phyloP scores from a whole-genome alignment of 345 rosid species.

The Anacardium occidentale region DNA sequence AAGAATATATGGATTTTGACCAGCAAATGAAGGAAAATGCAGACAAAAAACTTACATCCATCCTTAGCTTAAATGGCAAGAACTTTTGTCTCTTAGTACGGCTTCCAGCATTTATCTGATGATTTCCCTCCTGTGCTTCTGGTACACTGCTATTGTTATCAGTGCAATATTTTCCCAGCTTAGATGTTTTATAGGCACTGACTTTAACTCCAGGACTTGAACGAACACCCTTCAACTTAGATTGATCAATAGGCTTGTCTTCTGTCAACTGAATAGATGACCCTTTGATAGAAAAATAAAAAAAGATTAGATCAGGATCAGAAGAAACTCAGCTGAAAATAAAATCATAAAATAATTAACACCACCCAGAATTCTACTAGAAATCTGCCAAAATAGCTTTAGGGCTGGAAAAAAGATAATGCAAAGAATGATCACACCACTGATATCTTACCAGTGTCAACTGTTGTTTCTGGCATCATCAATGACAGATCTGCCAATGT shows the following conservation, averaged over 20 bases:
- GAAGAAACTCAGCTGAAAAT: conserved; percentile 8
- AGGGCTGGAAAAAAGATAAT: background rate
- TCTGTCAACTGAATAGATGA: conserved; percentile 54
- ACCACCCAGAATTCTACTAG: background rate
- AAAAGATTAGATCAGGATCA: conserved; percentile 18
- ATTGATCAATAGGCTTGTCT: conserved; percentile 41
- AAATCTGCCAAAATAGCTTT: conserved; percentile 4
- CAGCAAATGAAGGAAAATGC: conserved; percentile 14
- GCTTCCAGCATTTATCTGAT: conserved; percentile 38
- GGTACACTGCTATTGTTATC: conserved; percentile 34
- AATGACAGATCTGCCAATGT: conserved; percentile 71
- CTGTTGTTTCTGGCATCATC: conserved; percentile 67
- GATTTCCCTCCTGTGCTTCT: conserved; percentile 42
- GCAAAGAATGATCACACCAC: conserved; percentile 18
- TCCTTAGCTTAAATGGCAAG: conserved; percentile 54
- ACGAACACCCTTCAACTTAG: conserved; percentile 45
- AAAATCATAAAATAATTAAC: background rate
- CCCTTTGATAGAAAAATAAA: conserved; percentile 35
- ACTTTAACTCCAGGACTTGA: conserved; percentile 44
- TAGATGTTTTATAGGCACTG: conserved; percentile 35
- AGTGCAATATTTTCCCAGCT: conserved; percentile 36
- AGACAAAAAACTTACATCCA: conserved; percentile 14
- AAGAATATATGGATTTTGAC: conserved; percentile 15
- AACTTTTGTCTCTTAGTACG: conserved; percentile 59
- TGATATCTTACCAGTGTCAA: conserved; percentile 56